Percentiles rank a stretch among this genome's conserved stretches.
Conservation (phyloP, 2,329 filamentous ascomycete genomes). For the Hymenoscyphus infarciens region DNA sequence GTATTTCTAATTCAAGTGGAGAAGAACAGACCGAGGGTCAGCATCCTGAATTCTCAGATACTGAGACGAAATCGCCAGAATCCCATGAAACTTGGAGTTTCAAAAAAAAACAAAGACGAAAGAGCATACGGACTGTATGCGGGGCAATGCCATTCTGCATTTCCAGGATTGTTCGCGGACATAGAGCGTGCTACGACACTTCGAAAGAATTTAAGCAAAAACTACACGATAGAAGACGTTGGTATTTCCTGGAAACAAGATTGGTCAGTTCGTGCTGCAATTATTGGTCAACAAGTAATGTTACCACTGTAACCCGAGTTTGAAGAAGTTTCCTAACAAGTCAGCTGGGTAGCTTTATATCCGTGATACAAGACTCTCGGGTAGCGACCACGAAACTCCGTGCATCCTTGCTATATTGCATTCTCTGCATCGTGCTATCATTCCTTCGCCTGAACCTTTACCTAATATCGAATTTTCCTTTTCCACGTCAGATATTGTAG, state of each 20-base stretch:
- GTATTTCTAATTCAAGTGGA: too few species aligned
- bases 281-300: constrained; percentile 24
- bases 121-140: too few species aligned
- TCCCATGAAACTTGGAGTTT: too few species aligned
- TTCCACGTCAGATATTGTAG: constrained; percentile 26
- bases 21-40: too few species aligned
- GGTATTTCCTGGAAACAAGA: constrained; percentile 13
- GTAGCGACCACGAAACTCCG: constrained; percentile 20
- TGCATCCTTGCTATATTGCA: constrained; percentile 35
- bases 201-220: too few species aligned
- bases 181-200: too few species aligned
- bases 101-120: too few species aligned
- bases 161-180: too few species aligned
- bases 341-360: constrained; percentile 34
- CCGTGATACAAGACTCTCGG: constrained; percentile 25
- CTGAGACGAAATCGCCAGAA: too few species aligned
- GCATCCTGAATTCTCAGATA: too few species aligned
- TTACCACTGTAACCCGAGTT: not conserved
- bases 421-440: constrained; percentile 37
- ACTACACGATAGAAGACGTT: constrained; percentile 12
- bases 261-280: constrained; percentile 18
- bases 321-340: not conserved
- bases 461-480: constrained; percentile 40
- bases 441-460: constrained; percentile 32
- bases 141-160: too few species aligned